Conservation (phyloP, 2,329 filamentous ascomycete genomes). For the Apiospora rasikravindrae region DNA sequence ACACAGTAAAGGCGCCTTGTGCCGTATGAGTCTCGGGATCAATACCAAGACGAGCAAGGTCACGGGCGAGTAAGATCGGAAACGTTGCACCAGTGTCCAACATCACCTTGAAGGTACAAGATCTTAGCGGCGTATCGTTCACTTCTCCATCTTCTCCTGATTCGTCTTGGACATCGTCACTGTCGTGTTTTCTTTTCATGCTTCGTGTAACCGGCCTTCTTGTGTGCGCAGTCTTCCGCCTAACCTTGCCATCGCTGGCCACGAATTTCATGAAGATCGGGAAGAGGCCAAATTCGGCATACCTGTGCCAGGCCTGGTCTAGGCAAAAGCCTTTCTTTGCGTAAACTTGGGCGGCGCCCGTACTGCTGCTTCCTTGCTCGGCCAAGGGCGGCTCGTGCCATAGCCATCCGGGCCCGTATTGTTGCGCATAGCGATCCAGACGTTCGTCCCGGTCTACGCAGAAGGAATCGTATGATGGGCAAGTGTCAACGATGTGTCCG, state of each 20-base stretch:
- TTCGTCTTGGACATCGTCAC: constrained; percentile 10
- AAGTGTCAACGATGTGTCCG: constrained; percentile 48
- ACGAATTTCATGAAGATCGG: constrained; percentile 26
- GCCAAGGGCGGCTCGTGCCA: constrained; percentile 52
- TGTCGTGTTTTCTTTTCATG: neutral
- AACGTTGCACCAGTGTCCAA: constrained; percentile 51
- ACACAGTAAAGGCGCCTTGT: constrained; percentile 34
- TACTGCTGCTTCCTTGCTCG: constrained; percentile 23
- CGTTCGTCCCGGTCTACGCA: constrained; percentile 43
- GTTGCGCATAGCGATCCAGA: constrained; percentile 44
- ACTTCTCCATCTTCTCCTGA: constrained; percentile 19
- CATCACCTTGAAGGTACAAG: constrained; percentile 38
- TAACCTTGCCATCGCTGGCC: constrained; percentile 25
- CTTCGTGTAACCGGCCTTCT: neutral
- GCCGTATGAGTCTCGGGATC: constrained; percentile 41
- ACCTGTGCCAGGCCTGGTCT: constrained; percentile 25
- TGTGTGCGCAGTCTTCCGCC: neutral
- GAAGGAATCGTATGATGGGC: constrained; percentile 45
- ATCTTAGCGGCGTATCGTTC: constrained; percentile 34
- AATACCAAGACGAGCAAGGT: constrained; percentile 43
- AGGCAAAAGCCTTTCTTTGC: constrained; percentile 42
- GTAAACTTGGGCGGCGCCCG: constrained; percentile 4
- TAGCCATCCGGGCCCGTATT: constrained; percentile 48
- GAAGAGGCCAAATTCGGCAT: constrained; percentile 33
- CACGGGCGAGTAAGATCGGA: constrained; percentile 42